These are phyloP conservation scores for Ramaria sp. DNA, from an alignment of 768 basidiomycete genomes.

Conservation along the genomic window DNA sequence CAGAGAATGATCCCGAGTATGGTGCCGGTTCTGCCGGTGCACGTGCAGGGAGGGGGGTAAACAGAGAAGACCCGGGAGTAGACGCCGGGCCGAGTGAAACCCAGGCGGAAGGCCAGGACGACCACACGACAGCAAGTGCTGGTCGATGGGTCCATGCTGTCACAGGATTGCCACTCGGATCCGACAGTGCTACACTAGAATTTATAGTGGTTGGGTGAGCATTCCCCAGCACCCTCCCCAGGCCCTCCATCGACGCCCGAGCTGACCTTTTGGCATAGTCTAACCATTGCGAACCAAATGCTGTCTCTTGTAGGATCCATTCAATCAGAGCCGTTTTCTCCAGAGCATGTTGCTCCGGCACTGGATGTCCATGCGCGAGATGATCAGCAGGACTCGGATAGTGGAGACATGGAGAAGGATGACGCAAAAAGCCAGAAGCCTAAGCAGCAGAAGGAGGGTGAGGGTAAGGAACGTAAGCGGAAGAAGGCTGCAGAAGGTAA, in stretches of 20 bases:
- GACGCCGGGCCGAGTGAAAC: slow-evolving; percentile 15
- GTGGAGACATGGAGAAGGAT: background rate
- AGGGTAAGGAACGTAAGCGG: background rate
- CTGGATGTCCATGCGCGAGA: slow-evolving; percentile 9
- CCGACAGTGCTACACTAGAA: slow-evolving; percentile 51
- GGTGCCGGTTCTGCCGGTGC: slow-evolving; percentile 20
- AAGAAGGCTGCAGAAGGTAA: background rate
- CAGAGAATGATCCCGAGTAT: slow-evolving; percentile 72
- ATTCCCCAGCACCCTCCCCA: background rate
- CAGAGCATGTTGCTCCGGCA: slow-evolving; percentile 31
- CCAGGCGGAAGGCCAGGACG: slow-evolving; percentile 27
- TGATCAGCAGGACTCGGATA: slow-evolving; percentile 6
- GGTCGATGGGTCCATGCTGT: slow-evolving; percentile 58
- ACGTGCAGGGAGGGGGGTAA: slow-evolving; percentile 12
- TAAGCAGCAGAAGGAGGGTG: background rate
- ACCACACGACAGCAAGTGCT: slow-evolving; percentile 34
- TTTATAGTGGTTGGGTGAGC: slow-evolving; percentile 82
- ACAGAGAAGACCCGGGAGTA: slow-evolving; percentile 16
- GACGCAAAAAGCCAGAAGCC: background rate
- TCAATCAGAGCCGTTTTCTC: slow-evolving; percentile 65
- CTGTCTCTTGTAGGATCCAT: slow-evolving; percentile 80
- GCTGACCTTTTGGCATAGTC: slow-evolving; percentile 30
- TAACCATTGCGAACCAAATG: slow-evolving; percentile 91
- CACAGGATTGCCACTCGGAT: slow-evolving; percentile 64
- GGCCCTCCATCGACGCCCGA: slow-evolving; percentile 1